Base-by-base conservation (phyloP, 202 grass and related monocot species). In the Carex sylvatica region DNA sequence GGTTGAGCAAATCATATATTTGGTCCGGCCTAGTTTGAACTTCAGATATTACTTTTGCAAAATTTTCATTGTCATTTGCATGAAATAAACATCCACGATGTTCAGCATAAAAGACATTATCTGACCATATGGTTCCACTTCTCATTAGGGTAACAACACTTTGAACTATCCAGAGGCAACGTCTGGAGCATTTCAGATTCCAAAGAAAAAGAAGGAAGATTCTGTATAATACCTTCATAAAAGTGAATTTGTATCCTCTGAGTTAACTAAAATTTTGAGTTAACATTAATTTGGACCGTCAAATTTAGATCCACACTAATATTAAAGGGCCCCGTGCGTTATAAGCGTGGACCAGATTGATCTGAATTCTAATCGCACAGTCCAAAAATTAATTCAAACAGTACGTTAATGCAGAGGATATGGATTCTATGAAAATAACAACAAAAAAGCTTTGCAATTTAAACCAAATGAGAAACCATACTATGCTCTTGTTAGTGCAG, bases 401-500 rank as follows among this genome's bases (percentile, higher is more conserved):
- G 36, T 0, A 38, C 36, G 36, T 38, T 38, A 38, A 38, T 38
- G 36, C 36, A 38, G 36, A 6, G 36, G 36, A 38, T 38, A 38
- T 6, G 5, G 36, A 38, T 38, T 38, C 36, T n/a, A 23, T 61
- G 0, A 22, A 22, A 2, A 61, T 9, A 61, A 61, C 1, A 6
- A 0, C 6, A 59, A 5, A 58, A 59, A 19, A 59, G 6, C 19
- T 61, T 61, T 67, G 30, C 13, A 67, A 78, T 19, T 16, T 36
- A 59, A 55, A 9, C 5, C 15, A 3, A 55, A 26, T 16, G 61
- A 14, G 28, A 28, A 74, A 83, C 23, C 59, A 28, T 61, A 97
- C 94, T 83, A 91, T 83, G 91, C 94, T 83, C 94, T 93, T 46
- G 94, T 97, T 78, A 97, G 74, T 61, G 89, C 85, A 88, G 91